Evolutionary conservation across 129 eudicot genomes (phyloP), one percentile per base, ranked within the genome.

Genomic region (Saussurea involucrata): DNA sequence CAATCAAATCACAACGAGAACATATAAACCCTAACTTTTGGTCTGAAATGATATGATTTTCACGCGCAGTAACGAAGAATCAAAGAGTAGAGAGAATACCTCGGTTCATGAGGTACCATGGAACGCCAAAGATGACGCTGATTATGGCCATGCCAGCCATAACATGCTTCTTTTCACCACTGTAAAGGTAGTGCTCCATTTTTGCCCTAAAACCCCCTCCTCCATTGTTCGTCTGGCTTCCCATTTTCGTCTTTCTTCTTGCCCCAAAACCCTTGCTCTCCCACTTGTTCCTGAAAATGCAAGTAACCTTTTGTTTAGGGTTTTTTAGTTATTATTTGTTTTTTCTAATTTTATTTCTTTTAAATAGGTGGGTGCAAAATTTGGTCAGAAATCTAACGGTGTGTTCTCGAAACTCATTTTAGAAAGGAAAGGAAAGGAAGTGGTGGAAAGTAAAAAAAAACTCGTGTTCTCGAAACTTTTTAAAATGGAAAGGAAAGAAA

Each of bases 141-240:
- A 91, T 84, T 74, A 89, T 83, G 78, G 85, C 90, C 49, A 95
- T 84, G 24, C 98, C 98, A 9, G 89, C 97, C 13, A 78, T 3
- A 2, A 95, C 98, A 71, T 95, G 96, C 80, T 95, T 95, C 94
- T 89, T 95, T 15, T 95, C 97, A 6, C 98, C 98, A 33, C 98
- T 91, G 84, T 95, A 87, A 3, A 95, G 34, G 49, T 80, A 84
- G 42, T 91, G 88, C 58, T 95, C 97, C 88, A 91, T 75, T 78
- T 86, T 87, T 2, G 88, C 85, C 87, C 88, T 79, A 71, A 94
- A 91, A 42, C 98, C 92, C 12, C 85, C 88, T 3, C 85, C 84
- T 7, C 77, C 82, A 6, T 64, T 61, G 17, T 69, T 81, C 68
- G 57, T n/a, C 74, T 84, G 85, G 79, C 87, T 76, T 63, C 85